phyloP scores from a whole-genome alignment of 1,139 yeast species.

The Meyerozyma athensensis region DNA sequence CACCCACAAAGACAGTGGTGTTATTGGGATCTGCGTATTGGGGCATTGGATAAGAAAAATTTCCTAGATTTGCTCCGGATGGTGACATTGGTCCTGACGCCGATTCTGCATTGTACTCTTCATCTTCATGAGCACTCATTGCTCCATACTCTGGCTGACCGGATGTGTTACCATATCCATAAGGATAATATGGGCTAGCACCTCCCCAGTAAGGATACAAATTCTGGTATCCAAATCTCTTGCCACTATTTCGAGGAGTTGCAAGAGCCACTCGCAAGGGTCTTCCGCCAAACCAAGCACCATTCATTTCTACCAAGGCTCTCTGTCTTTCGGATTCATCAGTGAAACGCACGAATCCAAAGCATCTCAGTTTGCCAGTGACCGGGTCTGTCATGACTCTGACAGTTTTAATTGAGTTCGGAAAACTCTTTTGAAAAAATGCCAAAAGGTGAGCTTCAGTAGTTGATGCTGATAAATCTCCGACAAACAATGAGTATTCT shows the following conservation, averaged over 20 bases:
- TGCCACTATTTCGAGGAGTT: slow-evolving; percentile 39
- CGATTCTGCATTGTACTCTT: background rate
- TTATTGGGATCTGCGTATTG: slow-evolving; percentile 69
- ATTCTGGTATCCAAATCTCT: background rate
- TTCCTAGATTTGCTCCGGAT: background rate
- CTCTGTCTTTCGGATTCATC: slow-evolving; percentile 60
- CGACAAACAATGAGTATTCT: slow-evolving; percentile 69
- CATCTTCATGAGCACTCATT: background rate
- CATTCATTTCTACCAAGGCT: slow-evolving; percentile 69
- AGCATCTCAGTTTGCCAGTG: slow-evolving; percentile 69
- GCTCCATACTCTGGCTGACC: background rate
- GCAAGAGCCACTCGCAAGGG: slow-evolving; percentile 72
- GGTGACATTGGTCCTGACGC: background rate
- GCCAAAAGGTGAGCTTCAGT: slow-evolving; percentile 67
- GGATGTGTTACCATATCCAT: background rate
- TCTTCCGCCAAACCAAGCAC: slow-evolving; percentile 69
- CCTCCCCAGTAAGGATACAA: background rate
- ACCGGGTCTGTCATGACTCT: slow-evolving; percentile 73
- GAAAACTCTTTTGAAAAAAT: slow-evolving; percentile 58
- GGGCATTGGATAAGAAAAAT: slow-evolving; percentile 6
- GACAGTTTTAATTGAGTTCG: slow-evolving; percentile 59
- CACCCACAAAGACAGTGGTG: slow-evolving; percentile 95
- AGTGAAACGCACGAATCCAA: slow-evolving; percentile 70
- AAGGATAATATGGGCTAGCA: background rate
- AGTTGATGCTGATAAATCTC: slow-evolving; percentile 69